These are phyloP conservation scores for Spathaspora sp. DNA, from an alignment of 805 yeast species.

Conservation along the genomic window DNA sequence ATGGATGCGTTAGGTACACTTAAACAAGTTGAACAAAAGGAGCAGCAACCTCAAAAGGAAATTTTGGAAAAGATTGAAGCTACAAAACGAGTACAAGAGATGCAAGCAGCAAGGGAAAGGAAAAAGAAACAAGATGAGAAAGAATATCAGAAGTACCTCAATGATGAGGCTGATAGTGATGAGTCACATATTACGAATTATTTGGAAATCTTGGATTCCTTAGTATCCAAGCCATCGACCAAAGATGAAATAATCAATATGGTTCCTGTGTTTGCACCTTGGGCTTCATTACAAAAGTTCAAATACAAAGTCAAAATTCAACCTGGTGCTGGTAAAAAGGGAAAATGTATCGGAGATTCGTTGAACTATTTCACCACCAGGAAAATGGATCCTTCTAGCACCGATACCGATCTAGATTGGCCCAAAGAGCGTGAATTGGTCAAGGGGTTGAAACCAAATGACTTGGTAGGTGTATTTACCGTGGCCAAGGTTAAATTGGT, in stretches of 20 bases:
- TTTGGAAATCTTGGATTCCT: slow-evolving; percentile 42
- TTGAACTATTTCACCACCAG: slow-evolving; percentile 51
- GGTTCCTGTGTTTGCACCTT: slow-evolving; percentile 90
- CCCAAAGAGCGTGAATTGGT: slow-evolving; percentile 58
- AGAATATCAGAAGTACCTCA: slow-evolving; percentile 41
- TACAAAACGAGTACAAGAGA: slow-evolving; percentile 24
- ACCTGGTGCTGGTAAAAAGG: slow-evolving; percentile 80
- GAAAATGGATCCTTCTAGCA: slow-evolving; percentile 42
- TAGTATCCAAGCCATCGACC: slow-evolving; percentile 41
- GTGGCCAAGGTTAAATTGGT: slow-evolving; percentile 68
- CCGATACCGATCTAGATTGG: slow-evolving; percentile 63
- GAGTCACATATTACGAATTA: slow-evolving; percentile 29
- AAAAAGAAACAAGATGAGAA: slow-evolving; percentile 43
- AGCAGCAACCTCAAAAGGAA: slow-evolving; percentile 13
- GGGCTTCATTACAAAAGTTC: slow-evolving; percentile 71
- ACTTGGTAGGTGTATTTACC: slow-evolving; percentile 62
- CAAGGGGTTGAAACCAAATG: slow-evolving; percentile 56
- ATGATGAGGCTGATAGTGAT: slow-evolving; percentile 30
- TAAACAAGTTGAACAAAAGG: slow-evolving; percentile 46
- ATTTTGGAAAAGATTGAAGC: slow-evolving; percentile 21
- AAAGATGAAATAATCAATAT: slow-evolving; percentile 57
- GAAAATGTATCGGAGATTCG: slow-evolving; percentile 75
- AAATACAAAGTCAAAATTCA: slow-evolving; percentile 81
- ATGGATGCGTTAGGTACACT: slow-evolving; percentile 84
- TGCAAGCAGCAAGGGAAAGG: slow-evolving; percentile 33